A percentile compares a stretch with the other conserved stretches of the same genome.
phyloP scores from a whole-genome alignment of 2,329 filamentous ascomycete species.

The Aspergillus udagawae region DNA sequence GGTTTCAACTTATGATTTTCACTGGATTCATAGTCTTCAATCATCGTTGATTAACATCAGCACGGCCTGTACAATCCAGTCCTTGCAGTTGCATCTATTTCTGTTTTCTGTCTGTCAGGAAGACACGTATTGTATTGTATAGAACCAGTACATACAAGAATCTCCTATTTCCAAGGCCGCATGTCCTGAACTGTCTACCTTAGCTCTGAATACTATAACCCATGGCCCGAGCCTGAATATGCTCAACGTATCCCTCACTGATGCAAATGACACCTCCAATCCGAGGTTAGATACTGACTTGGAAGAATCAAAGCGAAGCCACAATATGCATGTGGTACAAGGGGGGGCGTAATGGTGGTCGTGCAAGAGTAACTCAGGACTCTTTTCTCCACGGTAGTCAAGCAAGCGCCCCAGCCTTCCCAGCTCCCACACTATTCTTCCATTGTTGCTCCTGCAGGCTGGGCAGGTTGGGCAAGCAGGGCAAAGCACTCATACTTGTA shows the following conservation, averaged over 20 bases:
- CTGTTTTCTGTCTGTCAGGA: too few relatives aligned
- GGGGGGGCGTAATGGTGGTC: conserved; percentile 4
- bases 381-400: neutral
- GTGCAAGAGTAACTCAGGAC: neutral
- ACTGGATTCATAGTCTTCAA: neutral
- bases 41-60: neutral
- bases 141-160: neutral
- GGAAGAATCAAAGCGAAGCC: neutral
- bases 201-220: neutral
- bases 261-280: neutral
- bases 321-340: conserved; percentile 21
- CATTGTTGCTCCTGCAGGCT: neutral
- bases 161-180: neutral
- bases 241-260: neutral
- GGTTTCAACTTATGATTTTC: neutral
- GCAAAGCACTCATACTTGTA: neutral
- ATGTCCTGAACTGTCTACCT: neutral
- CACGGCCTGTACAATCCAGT: neutral
- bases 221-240: neutral
- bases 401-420: neutral
- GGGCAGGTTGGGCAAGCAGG: too few relatives aligned
- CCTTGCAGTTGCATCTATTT: neutral
- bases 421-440: neutral
- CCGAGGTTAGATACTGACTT: neutral
- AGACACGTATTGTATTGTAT: neutral